phyloP scores from a whole-genome alignment of 1,284 basidiomycete genomes.

The Malassezia brasiliensis region DNA sequence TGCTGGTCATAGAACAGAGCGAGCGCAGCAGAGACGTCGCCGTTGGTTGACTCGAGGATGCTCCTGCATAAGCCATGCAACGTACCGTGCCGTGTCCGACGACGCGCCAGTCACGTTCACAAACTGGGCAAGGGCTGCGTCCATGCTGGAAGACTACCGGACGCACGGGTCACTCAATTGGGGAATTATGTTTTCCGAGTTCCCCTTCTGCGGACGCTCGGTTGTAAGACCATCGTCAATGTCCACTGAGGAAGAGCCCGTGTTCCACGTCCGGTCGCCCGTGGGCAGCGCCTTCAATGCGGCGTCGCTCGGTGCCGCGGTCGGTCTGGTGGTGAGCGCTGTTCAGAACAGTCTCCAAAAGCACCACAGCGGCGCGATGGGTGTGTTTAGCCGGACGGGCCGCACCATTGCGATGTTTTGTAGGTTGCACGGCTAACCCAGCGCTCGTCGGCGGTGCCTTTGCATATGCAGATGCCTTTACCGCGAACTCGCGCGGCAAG shows the following conservation, averaged over 20 bases:
- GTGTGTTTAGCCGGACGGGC: constrained; percentile 68
- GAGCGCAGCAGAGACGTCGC: constrained; percentile 48
- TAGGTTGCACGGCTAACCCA: constrained; percentile 20
- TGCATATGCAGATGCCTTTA: constrained; percentile 67
- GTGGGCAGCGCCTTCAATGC: constrained; percentile 33
- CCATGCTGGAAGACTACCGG: constrained; percentile 19
- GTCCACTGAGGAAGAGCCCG: constrained; percentile 2
- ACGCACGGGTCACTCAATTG: constrained; percentile 13
- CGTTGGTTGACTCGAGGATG: constrained; percentile 47
- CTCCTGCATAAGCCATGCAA: constrained; percentile 22
- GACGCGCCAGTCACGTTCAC: constrained; percentile 45
- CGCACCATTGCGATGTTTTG: constrained; percentile 70
- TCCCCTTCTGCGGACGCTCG: not conserved
- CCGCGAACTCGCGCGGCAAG: constrained; percentile 71
- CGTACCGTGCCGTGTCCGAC: constrained; percentile 40
- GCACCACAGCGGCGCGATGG: constrained; percentile 75
- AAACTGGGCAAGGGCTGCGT: constrained; percentile 35
- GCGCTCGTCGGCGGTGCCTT: constrained; percentile 81
- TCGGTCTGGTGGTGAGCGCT: constrained; percentile 38
- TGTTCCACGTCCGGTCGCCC: constrained; percentile 28
- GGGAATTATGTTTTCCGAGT: constrained; percentile 4
- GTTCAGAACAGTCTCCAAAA: constrained; percentile 42
- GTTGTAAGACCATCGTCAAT: not conserved
- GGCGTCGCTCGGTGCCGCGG: constrained; percentile 26
- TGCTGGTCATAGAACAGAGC: constrained; percentile 47